phyloP scores from a whole-genome alignment of 352 stramenopile species.

The Halophytophthora polymorphica region DNA sequence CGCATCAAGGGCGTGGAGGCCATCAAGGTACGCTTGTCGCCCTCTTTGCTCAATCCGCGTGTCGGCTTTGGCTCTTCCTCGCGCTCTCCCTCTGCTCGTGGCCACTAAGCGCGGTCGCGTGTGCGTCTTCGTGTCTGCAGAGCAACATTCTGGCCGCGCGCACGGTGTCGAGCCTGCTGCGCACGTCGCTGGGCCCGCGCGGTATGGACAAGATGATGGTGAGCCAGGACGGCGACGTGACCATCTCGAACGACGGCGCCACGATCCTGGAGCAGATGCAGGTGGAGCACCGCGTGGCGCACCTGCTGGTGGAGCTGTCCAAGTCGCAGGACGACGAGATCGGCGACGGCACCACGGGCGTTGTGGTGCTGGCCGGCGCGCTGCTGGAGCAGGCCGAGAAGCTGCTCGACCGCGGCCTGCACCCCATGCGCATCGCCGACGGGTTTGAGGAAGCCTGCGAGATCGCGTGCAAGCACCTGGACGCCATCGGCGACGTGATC shows the following conservation, averaged over 20 bases:
- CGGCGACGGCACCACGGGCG: constrained; percentile 99
- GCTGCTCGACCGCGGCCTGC: constrained; percentile 95
- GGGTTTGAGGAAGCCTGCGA: constrained; percentile 98
- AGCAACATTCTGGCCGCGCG: constrained; percentile 98
- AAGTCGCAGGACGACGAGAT: constrained; percentile 99
- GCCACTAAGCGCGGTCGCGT: too few relatives aligned
- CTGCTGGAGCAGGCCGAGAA: constrained; percentile 97
- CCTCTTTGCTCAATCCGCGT: too few relatives aligned
- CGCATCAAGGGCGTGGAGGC: constrained; percentile 98
- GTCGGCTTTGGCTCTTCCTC: too few relatives aligned
- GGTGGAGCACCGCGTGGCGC: constrained; percentile 97
- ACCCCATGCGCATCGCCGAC: constrained; percentile 98
- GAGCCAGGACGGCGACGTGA: constrained; percentile 98
- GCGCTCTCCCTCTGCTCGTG: neutral
- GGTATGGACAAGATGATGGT: constrained; percentile 99
- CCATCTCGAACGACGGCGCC: constrained; percentile 99
- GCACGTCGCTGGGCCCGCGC: constrained; percentile 97
- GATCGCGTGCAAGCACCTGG: constrained; percentile 95
- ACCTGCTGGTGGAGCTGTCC: constrained; percentile 98
- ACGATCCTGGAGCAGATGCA: constrained; percentile 99
- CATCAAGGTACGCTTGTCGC: constrained; percentile 88
- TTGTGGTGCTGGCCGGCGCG: constrained; percentile 97
- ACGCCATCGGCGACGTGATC: constrained; percentile 94
- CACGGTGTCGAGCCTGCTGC: constrained; percentile 95
- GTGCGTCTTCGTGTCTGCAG: constrained; percentile 27